Conservation (phyloP, 2,329 filamentous ascomycete genomes). For the Scedosporium apiospermum region DNA sequence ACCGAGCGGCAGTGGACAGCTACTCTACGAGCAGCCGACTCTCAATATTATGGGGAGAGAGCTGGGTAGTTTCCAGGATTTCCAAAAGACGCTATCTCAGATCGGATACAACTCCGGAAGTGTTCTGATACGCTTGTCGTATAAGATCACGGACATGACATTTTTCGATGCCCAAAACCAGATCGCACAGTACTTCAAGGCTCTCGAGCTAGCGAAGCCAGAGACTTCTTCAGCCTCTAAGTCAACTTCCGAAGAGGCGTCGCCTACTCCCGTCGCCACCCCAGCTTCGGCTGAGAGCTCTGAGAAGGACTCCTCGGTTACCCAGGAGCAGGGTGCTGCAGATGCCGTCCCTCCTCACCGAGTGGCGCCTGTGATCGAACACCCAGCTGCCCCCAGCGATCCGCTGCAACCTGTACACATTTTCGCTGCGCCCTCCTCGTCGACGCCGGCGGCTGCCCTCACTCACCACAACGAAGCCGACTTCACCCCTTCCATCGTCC, state of each 20-base stretch:
- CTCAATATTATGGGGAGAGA: slow-evolving; percentile 77
- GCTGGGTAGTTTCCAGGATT: slow-evolving; percentile 63
- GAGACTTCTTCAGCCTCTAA: slow-evolving; percentile 8
- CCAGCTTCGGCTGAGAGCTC: slow-evolving; percentile 3
- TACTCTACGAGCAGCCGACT: slow-evolving; percentile 83
- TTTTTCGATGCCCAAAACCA: slow-evolving; percentile 77
- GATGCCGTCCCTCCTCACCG: not conserved
- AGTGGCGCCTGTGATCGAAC: slow-evolving; percentile 6
- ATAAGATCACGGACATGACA: slow-evolving; percentile 65
- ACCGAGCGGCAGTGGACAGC: slow-evolving; percentile 55
- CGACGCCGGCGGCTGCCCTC: slow-evolving; percentile 63
- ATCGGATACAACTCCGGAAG: slow-evolving; percentile 80
- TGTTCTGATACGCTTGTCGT: slow-evolving; percentile 68
- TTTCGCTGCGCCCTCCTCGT: slow-evolving; percentile 66
- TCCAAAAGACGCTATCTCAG: slow-evolving; percentile 83
- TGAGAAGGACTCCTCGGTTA: slow-evolving; percentile 8
- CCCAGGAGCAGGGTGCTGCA: slow-evolving; percentile 12
- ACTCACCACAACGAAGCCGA: slow-evolving; percentile 54
- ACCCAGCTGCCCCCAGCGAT: slow-evolving; percentile 14
- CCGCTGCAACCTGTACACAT: slow-evolving; percentile 52
- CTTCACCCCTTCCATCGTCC: slow-evolving; percentile 66
- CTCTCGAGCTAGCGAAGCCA: slow-evolving; percentile 13
- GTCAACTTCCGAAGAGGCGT: not conserved
- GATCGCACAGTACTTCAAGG: slow-evolving; percentile 66
- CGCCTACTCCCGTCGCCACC: not conserved